Base-by-base conservation (phyloP, 306 rosid genomes). In the Fragaria iinumae region DNA sequence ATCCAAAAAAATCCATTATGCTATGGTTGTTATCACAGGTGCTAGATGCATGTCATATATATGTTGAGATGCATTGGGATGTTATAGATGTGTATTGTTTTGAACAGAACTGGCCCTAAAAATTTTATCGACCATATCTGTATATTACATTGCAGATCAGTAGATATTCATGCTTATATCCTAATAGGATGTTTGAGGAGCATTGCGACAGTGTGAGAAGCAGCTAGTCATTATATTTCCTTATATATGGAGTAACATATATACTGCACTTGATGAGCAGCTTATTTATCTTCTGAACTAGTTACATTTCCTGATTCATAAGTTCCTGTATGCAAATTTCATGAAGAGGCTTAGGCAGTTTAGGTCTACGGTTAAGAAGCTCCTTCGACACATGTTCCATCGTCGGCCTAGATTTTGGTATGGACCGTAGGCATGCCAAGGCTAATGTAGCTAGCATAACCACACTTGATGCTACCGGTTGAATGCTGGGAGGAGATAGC, bases 321-420 rank as follows among this genome's bases (percentile, higher is more conserved):
- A 83, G 53, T 57, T 83, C 67, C 32, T 64, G 60, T 48, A 83
- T 20, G 5, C 71, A 79, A 79, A 83, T 75, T 11, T 70, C 67
- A 69, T 64, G 48, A 20, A 83, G 56, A 41, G 77, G 27, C 29
- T 38, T 71, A 20, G 16, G 43, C 69, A 83, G 4, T 43, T 39
- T 64, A 5, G 55, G 29, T 20, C 57, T 79, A 17, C 27, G 74
- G 21, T 69, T 43, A 36, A 71, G 57, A 50, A 83, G 73, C 70
- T 74, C 74, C 34, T 52, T 18, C 3, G 71, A 39, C 18, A 77
- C 76, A 13, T 39, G 53, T 25, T 45, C 41, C 85, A 82, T 77
- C 0, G 74, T 68, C 8, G 82, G 85, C 64, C 77, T 53, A 43
- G 57, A 66, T 44, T 72, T 72, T 34, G 81, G 81, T 4, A 36